Conservation (phyloP, 495 filamentous ascomycete genomes). For the Apodospora peruviana region DNA sequence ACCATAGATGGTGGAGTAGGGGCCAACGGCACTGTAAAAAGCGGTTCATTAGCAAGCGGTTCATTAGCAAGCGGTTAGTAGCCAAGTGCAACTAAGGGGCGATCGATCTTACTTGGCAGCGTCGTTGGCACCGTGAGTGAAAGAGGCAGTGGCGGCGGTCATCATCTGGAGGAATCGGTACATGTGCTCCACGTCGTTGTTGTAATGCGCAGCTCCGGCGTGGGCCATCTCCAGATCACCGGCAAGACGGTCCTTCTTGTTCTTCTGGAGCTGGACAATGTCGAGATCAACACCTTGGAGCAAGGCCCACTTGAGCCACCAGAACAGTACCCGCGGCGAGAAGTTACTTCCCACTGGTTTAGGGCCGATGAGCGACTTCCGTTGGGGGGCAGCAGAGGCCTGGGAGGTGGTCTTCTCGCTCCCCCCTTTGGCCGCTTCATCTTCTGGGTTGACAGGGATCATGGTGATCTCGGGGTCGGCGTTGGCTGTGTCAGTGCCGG, state of each 20-base stretch:
- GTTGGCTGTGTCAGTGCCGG: constrained; percentile 14
- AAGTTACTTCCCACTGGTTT: constrained; percentile 24
- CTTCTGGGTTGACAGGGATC: constrained; percentile 1
- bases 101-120: constrained; percentile 50
- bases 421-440: neutral
- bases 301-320: constrained; percentile 33
- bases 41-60: too few species aligned
- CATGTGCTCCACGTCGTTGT: constrained; percentile 66
- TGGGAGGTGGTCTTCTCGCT: neutral
- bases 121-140: constrained; percentile 76
- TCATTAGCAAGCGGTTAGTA: too few species aligned
- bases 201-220: constrained; percentile 58
- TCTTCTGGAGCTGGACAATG: constrained; percentile 37
- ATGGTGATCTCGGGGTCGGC: constrained; percentile 15
- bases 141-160: constrained; percentile 66
- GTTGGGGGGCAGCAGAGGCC: neutral
- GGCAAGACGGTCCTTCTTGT: constrained; percentile 6
- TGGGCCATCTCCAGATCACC: constrained; percentile 49
- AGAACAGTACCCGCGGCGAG: constrained; percentile 29
- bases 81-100: too few species aligned
- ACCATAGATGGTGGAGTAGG: constrained; percentile 63
- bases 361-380: constrained; percentile 16
- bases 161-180: constrained; percentile 71
- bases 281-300: constrained; percentile 55
- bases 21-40: constrained; percentile 52